Evolutionary conservation across 768 basidiomycete genomes (phyloP).

Genomic region (Zangia roseola): DNA sequence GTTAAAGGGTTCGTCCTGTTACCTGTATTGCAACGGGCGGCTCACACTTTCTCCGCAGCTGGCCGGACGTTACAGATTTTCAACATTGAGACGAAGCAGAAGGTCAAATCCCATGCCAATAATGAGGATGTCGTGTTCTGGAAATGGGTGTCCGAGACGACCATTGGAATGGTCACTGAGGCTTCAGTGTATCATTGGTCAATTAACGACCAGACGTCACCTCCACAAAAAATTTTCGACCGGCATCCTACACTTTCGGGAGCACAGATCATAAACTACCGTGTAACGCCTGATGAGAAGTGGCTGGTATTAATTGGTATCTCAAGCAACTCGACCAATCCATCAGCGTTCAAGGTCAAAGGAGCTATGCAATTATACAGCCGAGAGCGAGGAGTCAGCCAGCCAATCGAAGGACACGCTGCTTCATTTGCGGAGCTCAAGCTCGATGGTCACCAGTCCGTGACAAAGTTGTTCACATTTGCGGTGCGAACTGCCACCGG

Average conservation of each 20-base stretch:
- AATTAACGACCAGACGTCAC: slow-evolving; percentile 66
- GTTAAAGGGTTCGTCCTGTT: slow-evolving; percentile 62
- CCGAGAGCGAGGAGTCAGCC: slow-evolving; percentile 87
- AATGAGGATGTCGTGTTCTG: slow-evolving; percentile 96
- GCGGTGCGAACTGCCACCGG: slow-evolving; percentile 95
- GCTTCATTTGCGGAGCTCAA: slow-evolving; percentile 93
- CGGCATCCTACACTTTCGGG: slow-evolving; percentile 92
- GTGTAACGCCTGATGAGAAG: slow-evolving; percentile 87
- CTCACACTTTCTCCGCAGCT: slow-evolving; percentile 47
- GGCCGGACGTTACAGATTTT: slow-evolving; percentile 94
- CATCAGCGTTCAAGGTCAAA: slow-evolving; percentile 97
- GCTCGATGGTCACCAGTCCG: slow-evolving; percentile 80
- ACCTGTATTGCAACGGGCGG: neutral
- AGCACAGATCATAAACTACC: slow-evolving; percentile 98
- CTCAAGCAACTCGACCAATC: slow-evolving; percentile 87
- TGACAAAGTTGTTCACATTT: slow-evolving; percentile 93
- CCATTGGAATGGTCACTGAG: slow-evolving; percentile 95
- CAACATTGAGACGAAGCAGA: slow-evolving; percentile 96
- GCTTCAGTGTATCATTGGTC: slow-evolving; percentile 92
- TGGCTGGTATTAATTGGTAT: slow-evolving; percentile 98
- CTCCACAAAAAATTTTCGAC: slow-evolving; percentile 93
- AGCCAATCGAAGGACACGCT: slow-evolving; percentile 98
- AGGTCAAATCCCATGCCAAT: slow-evolving; percentile 94
- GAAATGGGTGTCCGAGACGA: slow-evolving; percentile 95
- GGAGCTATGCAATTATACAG: slow-evolving; percentile 98